Percentiles rank a stretch among this genome's conserved stretches.
phyloP scores from a whole-genome alignment of 345 rosid species.

The Kandelia obovata region DNA sequence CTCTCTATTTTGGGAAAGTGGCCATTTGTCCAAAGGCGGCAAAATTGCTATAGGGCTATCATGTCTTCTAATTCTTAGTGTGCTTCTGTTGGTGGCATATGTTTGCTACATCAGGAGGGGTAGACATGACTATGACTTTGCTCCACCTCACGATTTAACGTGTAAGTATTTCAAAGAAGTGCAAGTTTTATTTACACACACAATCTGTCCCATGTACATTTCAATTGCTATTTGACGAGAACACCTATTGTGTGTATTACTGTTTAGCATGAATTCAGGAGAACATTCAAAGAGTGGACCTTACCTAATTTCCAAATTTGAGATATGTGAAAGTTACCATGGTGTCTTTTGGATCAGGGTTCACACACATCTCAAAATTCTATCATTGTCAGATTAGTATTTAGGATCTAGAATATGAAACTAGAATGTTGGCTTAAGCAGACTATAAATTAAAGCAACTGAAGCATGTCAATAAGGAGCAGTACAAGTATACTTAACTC shows the following conservation, averaged over 20 bases:
- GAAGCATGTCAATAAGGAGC: neutral
- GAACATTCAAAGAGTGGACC: neutral
- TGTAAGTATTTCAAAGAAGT: constrained; percentile 48
- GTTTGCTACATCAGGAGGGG: constrained; percentile 62
- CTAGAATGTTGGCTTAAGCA: neutral
- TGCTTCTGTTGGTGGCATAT: constrained; percentile 45
- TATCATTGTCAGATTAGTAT: neutral
- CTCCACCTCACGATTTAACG: constrained; percentile 81
- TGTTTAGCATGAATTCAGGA: neutral
- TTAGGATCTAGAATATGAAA: neutral
- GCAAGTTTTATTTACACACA: neutral
- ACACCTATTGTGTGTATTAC: neutral
- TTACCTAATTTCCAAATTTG: too few relatives aligned
- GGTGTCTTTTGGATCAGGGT: neutral
- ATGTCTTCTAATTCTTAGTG: constrained; percentile 38
- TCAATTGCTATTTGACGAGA: neutral
- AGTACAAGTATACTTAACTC: neutral
- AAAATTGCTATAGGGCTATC: constrained; percentile 67
- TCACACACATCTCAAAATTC: neutral
- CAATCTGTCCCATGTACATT: neutral
- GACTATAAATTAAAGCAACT: neutral
- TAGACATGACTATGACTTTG: constrained; percentile 82
- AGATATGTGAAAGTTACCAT: neutral
- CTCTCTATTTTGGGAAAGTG: constrained; percentile 81
- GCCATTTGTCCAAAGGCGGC: constrained; percentile 76